Percentiles rank a stretch among this genome's conserved stretches.
phyloP scores from a whole-genome alignment of 1,284 basidiomycete genomes.

The Limonomyces culmigenus region DNA sequence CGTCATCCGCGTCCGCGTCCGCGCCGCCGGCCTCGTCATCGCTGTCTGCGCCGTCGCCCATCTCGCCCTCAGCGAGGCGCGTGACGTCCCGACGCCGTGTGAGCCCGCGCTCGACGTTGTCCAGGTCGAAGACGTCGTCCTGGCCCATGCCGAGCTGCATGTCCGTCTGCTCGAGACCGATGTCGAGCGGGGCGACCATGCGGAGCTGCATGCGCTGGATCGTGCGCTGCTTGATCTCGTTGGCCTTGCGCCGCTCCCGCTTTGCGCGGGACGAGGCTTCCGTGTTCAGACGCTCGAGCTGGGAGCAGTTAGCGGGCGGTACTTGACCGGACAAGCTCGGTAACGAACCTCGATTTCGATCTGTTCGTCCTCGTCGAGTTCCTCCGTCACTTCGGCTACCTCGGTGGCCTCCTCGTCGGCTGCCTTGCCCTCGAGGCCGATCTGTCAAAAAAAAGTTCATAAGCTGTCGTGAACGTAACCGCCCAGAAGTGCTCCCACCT shows the following conservation, averaged over 20 bases:
- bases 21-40: constrained; percentile 20
- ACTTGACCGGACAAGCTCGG: background rate
- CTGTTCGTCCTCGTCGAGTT: constrained; percentile 73
- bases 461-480: background rate
- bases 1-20: constrained; percentile 26
- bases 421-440: constrained; percentile 70
- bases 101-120: constrained; percentile 37
- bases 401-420: constrained; percentile 66
- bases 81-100: constrained; percentile 21
- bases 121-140: constrained; percentile 79
- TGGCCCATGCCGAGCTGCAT: constrained; percentile 49
- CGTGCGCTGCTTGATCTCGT: constrained; percentile 79
- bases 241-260: constrained; percentile 73
- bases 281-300: constrained; percentile 76
- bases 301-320: constrained; percentile 3
- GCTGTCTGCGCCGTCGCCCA: constrained; percentile 32
- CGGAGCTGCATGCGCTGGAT: constrained; percentile 93
- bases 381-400: constrained; percentile 56
- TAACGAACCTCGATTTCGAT: constrained; percentile 69
- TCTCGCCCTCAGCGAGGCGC: constrained; percentile 20
- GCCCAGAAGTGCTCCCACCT: constrained; percentile 26
- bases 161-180: constrained; percentile 81
- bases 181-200: constrained; percentile 94
- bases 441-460: constrained; percentile 18
- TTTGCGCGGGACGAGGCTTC: constrained; percentile 63